Base-by-base conservation (phyloP, 768 basidiomycete species). In the Cystobasidium tubakii region DNA sequence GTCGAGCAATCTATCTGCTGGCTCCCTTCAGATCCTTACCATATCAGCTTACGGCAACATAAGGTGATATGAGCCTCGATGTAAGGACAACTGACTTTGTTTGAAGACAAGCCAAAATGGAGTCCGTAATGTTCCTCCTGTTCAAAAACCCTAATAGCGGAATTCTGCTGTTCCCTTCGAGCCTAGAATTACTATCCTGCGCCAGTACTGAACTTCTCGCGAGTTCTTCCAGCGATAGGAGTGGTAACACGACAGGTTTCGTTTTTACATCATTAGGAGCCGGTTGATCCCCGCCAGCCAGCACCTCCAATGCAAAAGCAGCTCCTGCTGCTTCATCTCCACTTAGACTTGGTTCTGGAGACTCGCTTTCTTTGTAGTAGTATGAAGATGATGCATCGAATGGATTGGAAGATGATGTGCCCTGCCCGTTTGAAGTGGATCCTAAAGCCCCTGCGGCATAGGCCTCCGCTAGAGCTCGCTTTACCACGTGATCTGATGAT, bases 321-420 rank as follows among this genome's bases (percentile, higher is more conserved):
- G 57, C 57, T 15, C 57, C 57, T 7, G 57, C 57, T 27, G 57
- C 27, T 34, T 60, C 57, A 34, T 60, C 57, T 12, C 25, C 29
- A 60, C 57, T 60, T 60, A 4, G 57, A 60, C 57, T 60, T 34
- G 57, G 17, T 60, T 60, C 57, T 29, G 57, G 57, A 27, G 57
- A 60, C 29, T 60, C 57, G 21, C 57, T 60, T 27, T 34, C 57
- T 60, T 60, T 34, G n/a, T 50, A 50, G 21, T 50, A 50, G 21
- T 34, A 60, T 29, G 33, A 60, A 6, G 29, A 60, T 60, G 57
- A 12, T 6, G 57, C 13, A 60, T 60, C 33, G 15, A 60, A 29
- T 27, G 17, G 12, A 50, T 50, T 9, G n/a, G 12, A 17, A 12
- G 46, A 50, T 3, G 46, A 50, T 17, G 46, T 50, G 21, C 46